phyloP scores from a whole-genome alignment of 208 protist genomes.

The Leishmania gerbilli region DNA sequence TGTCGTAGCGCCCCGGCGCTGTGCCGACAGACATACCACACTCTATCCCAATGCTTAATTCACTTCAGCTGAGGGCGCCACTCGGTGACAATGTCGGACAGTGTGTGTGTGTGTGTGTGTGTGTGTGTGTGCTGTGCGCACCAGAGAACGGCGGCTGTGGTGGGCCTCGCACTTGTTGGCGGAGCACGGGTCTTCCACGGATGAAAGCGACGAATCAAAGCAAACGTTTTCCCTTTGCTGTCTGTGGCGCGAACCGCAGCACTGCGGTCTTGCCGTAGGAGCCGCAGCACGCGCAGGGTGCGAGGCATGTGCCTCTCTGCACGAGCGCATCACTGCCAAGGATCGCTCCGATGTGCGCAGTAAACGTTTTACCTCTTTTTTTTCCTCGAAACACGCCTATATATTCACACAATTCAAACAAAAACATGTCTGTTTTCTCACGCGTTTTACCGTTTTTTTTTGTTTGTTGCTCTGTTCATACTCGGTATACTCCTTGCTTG shows the following conservation, averaged over 20 bases:
- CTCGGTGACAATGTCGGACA: background rate
- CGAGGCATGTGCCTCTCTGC: background rate
- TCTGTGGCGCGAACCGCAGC: background rate
- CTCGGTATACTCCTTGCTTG: no score
- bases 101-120: background rate
- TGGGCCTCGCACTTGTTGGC: background rate
- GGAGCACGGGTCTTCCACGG: background rate
- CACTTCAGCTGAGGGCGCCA: conserved; percentile 7
- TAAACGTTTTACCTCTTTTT: no score
- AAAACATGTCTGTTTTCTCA: no score
- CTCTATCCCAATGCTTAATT: conserved; percentile 34
- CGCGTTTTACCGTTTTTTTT: no score
- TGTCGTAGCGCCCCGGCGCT: conserved; percentile 22
- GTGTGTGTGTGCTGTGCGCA: background rate
- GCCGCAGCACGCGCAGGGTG: background rate
- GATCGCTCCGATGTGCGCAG: no score
- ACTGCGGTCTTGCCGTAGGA: background rate
- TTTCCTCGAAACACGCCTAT: no score
- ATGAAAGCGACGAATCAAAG: background rate
- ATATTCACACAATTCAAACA: no score
- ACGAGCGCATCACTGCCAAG: no score
- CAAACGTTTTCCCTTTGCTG: no score
- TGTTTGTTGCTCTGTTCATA: no score
- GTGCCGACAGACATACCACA: conserved; percentile 29
- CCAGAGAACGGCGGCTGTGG: background rate